Evolutionary conservation across 495 filamentous ascomycete species (phyloP).

Genomic region (Staphylotrichum longicolle): DNA sequence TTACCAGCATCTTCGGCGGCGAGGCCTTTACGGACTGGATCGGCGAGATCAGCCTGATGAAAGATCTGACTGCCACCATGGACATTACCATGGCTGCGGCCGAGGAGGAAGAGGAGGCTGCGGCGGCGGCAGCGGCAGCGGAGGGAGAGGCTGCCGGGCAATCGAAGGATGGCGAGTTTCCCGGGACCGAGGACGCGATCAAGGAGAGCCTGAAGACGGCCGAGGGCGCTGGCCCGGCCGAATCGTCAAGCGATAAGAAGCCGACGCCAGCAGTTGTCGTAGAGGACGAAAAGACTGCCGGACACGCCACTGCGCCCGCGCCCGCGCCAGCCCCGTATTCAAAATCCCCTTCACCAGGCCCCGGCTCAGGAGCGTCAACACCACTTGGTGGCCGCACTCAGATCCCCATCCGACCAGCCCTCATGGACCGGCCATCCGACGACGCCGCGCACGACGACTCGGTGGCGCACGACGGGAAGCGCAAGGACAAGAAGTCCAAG

Average conservation of each 20-base stretch:
- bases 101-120: conserved; percentile 58
- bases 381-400: conserved; percentile 54
- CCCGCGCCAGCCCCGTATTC: conserved; percentile 11
- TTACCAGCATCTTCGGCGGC: conserved; percentile 96
- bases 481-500: conserved; percentile 77
- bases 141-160: conserved; percentile 45
- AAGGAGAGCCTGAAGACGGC: conserved; percentile 48
- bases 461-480: conserved; percentile 61
- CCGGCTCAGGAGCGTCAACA: conserved; percentile 56
- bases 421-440: conserved; percentile 87
- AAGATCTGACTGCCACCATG: conserved; percentile 85
- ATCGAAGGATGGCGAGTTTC: conserved; percentile 44
- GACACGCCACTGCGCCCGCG: conserved; percentile 11
- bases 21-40: conserved; percentile 92
- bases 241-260: conserved; percentile 31
- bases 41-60: conserved; percentile 89
- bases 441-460: conserved; percentile 79
- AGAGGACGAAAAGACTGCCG: conserved; percentile 40
- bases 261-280: conserved; percentile 38
- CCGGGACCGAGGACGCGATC: conserved; percentile 47
- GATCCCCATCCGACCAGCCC: conserved; percentile 72
- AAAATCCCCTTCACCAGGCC: conserved; percentile 45
- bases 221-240: conserved; percentile 26
- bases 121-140: conserved; percentile 51
- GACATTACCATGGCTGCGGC: conserved; percentile 78